Evolutionary conservation across 345 rosid genomes (phyloP).

Genomic region (Acer saccharum): DNA sequence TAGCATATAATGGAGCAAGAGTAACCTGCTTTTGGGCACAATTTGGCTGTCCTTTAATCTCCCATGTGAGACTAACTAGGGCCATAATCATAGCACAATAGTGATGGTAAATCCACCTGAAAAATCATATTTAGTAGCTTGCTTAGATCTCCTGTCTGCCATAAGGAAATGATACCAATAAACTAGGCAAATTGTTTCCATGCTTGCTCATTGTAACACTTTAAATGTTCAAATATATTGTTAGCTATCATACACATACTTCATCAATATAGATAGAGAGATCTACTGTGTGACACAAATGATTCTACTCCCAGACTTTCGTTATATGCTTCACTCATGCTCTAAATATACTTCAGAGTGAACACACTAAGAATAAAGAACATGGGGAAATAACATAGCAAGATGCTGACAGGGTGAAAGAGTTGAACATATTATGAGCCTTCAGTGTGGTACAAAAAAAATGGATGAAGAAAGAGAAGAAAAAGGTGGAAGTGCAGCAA

Average conservation of each 20-base stretch:
- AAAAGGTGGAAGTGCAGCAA: background rate
- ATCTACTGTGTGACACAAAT: background rate
- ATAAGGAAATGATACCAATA: conserved; percentile 1
- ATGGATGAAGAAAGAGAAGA: background rate
- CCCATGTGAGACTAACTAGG: conserved; percentile 99
- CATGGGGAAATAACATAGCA: conserved; percentile 5
- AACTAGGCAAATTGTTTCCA: conserved; percentile 1
- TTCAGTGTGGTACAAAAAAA: background rate
- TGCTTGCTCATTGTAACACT: background rate
- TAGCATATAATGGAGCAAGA: conserved; percentile 19
- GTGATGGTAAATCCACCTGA: conserved; percentile 99
- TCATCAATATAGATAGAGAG: background rate
- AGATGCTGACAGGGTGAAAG: background rate
- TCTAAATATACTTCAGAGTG: background rate
- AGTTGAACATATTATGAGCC: background rate
- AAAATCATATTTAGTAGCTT: conserved; percentile 27
- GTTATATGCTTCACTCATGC: background rate
- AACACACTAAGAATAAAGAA: background rate
- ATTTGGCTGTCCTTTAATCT: conserved; percentile 94
- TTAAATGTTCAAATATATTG: background rate
- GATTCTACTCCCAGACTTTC: background rate
- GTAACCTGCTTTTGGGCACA: conserved; percentile 92
- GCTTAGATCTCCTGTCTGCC: conserved; percentile 9
- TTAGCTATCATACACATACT: background rate
- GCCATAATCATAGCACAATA: conserved; percentile 97